Evolutionary conservation across 306 rosid genomes (phyloP).

Genomic region (Ochetophila trinervis): DNA sequence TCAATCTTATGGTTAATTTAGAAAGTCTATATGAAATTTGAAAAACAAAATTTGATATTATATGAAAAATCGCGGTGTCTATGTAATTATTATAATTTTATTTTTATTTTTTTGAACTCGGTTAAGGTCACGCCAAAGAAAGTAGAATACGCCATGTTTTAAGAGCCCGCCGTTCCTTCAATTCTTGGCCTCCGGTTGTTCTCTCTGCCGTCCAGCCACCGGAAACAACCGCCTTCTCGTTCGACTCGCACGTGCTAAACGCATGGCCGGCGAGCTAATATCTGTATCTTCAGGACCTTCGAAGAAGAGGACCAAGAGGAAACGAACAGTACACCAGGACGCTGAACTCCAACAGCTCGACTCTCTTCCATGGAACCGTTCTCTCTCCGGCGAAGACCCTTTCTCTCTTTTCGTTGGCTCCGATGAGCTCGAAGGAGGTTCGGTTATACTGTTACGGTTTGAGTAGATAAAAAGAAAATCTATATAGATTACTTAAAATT

Average conservation of each 20-base stretch:
- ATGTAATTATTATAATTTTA: no score
- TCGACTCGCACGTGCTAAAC: background rate
- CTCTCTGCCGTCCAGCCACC: background rate
- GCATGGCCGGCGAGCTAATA: conserved; percentile 3
- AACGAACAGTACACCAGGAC: conserved; percentile 28
- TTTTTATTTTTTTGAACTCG: no score
- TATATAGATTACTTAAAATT: background rate
- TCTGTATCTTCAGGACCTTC: background rate
- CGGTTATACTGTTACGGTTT: background rate
- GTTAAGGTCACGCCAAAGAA: no score
- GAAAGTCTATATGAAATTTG: no score
- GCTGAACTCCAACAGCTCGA: conserved; percentile 55
- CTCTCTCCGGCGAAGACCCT: conserved; percentile 45
- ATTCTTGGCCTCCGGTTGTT: background rate
- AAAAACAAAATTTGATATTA: no score
- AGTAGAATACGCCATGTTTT: no score
- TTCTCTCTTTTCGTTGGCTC: conserved; percentile 57
- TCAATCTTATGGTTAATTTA: no score
- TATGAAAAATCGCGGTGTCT: no score
- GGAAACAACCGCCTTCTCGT: background rate
- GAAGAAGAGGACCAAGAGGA: conserved; percentile 43
- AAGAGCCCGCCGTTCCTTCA: conserved; percentile 5
- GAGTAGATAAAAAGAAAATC: background rate
- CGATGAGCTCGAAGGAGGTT: conserved; percentile 91
- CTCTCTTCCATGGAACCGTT: conserved; percentile 62